Conservation (phyloP, 2,329 filamentous ascomycete genomes). For the Arthrobotrys iridis region DNA sequence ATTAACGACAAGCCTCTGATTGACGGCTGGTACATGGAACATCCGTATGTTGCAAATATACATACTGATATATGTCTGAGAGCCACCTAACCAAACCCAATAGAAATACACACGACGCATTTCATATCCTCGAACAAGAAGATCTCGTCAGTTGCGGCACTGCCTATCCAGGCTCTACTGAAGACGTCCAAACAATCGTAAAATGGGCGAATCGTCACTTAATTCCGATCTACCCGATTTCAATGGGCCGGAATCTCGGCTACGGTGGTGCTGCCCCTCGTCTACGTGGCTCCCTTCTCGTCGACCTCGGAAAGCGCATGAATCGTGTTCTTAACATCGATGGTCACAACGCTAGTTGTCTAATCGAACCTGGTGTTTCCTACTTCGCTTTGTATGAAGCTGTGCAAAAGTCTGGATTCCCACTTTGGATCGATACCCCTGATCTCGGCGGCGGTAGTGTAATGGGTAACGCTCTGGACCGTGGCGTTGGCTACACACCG, state of each 20-base stretch:
- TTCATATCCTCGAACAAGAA: conserved; percentile 63
- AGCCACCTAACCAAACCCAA: neutral
- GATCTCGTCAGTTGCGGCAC: conserved; percentile 63
- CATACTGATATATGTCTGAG: no score
- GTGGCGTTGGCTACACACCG: conserved; percentile 65
- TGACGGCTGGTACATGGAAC: conserved; percentile 61
- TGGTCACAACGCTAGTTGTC: conserved; percentile 64
- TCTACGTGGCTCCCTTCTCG: conserved; percentile 65
- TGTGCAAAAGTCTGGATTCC: conserved; percentile 60
- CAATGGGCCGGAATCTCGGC: conserved; percentile 66
- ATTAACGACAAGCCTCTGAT: conserved; percentile 63
- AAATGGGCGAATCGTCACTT: conserved; percentile 64
- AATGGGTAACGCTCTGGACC: conserved; percentile 65
- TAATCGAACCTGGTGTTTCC: conserved; percentile 69
- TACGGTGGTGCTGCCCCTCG: conserved; percentile 69
- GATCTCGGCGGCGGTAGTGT: conserved; percentile 64
- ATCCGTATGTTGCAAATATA: conserved; percentile 58
- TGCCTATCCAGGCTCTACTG: conserved; percentile 63
- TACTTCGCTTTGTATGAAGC: conserved; percentile 67
- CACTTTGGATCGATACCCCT: conserved; percentile 64
- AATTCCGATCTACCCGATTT: conserved; percentile 66
- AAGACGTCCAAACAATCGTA: conserved; percentile 65
- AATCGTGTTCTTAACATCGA: conserved; percentile 67
- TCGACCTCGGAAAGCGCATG: conserved; percentile 68
- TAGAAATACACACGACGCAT: conserved; percentile 63